These are phyloP conservation scores for Gautieria morchelliformis DNA, from an alignment of 768 basidiomycete genomes.

Conservation along the genomic window DNA sequence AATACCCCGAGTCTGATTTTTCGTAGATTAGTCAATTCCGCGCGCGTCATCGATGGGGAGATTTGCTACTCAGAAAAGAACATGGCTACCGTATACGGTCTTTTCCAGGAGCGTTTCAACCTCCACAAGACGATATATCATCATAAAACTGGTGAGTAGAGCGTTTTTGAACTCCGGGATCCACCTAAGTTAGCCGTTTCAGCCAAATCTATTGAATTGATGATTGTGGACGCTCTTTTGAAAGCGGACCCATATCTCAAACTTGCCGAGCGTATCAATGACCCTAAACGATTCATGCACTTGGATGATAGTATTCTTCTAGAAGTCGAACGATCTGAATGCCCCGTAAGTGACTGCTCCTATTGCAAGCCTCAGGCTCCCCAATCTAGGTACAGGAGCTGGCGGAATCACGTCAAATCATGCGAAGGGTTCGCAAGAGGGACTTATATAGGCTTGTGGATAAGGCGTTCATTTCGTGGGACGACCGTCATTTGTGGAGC, in stretches of 20 bases:
- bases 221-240: conserved; percentile 75
- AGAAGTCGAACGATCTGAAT: conserved; percentile 45
- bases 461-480: conserved; percentile 39
- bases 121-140: conserved; percentile 80
- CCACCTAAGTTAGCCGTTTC: background rate
- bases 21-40: conserved; percentile 58
- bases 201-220: conserved; percentile 75
- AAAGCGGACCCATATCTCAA: conserved; percentile 56
- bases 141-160: conserved; percentile 57
- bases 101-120: conserved; percentile 65
- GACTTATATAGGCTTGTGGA: conserved; percentile 67
- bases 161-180: background rate
- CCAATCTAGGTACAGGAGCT: conserved; percentile 39
- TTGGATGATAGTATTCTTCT: conserved; percentile 63
- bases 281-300: conserved; percentile 51
- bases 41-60: conserved; percentile 61
- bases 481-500: conserved; percentile 19
- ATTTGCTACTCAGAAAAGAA: conserved; percentile 83
- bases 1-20: background rate
- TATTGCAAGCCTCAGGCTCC: background rate
- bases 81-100: conserved; percentile 62
- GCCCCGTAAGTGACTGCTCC: conserved; percentile 31
- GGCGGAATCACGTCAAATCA: conserved; percentile 43
- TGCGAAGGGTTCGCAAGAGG: conserved; percentile 51
- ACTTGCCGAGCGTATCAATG: conserved; percentile 44